These are phyloP conservation scores for Zygosaccharomyces kombuchaensis DNA, from an alignment of 805 yeast genomes.

Conservation along the genomic window DNA sequence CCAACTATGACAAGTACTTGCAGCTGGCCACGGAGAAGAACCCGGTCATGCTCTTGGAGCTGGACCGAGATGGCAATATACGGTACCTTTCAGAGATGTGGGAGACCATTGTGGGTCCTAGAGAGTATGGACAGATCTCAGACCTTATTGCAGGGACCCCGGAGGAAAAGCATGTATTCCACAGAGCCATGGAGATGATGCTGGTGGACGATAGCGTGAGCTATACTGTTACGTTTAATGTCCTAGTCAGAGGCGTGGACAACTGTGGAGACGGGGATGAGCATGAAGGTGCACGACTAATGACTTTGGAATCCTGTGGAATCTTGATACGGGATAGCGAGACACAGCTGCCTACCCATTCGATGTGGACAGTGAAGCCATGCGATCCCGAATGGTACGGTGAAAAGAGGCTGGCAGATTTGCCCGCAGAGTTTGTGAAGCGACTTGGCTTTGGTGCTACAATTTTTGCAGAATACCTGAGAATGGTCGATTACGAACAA, in stretches of 20 bases:
- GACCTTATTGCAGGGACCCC: conserved; percentile 60
- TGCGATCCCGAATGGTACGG: conserved; percentile 36
- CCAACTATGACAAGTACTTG: conserved; percentile 46
- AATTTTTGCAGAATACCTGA: conserved; percentile 69
- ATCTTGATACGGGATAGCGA: conserved; percentile 64
- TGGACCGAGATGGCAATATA: conserved; percentile 76
- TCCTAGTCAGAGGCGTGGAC: conserved; percentile 1
- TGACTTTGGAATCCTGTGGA: conserved; percentile 92
- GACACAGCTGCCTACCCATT: conserved; percentile 61
- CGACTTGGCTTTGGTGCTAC: conserved; percentile 87
- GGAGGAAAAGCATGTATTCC: conserved; percentile 63
- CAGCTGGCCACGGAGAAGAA: conserved; percentile 61
- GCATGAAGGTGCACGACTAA: conserved; percentile 44
- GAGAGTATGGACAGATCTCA: conserved; percentile 44
- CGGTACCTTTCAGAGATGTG: conserved; percentile 71
- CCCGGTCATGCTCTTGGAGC: conserved; percentile 76
- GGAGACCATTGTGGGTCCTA: conserved; percentile 54
- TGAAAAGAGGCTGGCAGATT: conserved; percentile 40
- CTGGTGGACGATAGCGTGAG: conserved; percentile 60
- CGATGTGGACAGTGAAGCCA: conserved; percentile 92
- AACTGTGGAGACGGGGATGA: conserved; percentile 12
- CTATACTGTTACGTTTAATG: conserved; percentile 70
- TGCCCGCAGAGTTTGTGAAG: conserved; percentile 67
- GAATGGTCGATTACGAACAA: conserved; percentile 58
- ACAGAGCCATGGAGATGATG: conserved; percentile 68